Conservation (phyloP, 2,329 filamentous ascomycete genomes). For the Sporothrix luriei region DNA sequence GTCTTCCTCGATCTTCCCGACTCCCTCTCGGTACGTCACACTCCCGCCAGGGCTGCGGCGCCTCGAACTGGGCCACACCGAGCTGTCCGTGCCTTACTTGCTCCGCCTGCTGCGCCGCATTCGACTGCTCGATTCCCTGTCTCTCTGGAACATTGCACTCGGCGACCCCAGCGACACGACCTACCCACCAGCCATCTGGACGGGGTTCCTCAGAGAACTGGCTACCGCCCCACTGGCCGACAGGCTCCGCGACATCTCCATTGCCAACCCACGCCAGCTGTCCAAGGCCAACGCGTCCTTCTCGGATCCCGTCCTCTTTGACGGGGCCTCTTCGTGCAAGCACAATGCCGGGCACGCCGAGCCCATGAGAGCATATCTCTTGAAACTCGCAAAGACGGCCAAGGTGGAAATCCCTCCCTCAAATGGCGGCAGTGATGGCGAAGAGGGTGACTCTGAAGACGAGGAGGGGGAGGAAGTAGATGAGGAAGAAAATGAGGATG, state of each 20-base stretch:
- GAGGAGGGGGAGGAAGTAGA: not conserved
- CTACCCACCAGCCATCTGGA: not conserved
- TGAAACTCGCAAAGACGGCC: not conserved
- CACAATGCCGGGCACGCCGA: not conserved
- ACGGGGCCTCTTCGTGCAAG: not conserved
- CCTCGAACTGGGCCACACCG: not conserved
- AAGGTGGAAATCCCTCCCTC: not conserved
- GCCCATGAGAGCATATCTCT: not conserved
- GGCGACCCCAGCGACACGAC: not conserved
- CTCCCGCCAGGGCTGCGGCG: not conserved
- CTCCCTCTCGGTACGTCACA: not conserved
- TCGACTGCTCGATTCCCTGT: not conserved
- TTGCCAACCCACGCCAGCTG: not conserved
- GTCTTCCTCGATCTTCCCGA: no score
- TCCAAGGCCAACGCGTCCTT: not conserved
- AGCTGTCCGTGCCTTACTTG: not conserved
- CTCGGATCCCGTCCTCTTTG: not conserved
- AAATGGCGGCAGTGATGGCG: not conserved
- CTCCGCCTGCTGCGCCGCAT: slow-evolving; percentile 2
- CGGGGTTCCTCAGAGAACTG: not conserved
- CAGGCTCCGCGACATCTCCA: not conserved
- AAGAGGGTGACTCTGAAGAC: not conserved
- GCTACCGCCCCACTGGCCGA: not conserved
- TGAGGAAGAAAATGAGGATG: not conserved
- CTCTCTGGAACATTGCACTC: not conserved